These are phyloP conservation scores for Saccharum hybrid DNA, from an alignment of 202 grass and related monocot genomes.

Conservation along the genomic window DNA sequence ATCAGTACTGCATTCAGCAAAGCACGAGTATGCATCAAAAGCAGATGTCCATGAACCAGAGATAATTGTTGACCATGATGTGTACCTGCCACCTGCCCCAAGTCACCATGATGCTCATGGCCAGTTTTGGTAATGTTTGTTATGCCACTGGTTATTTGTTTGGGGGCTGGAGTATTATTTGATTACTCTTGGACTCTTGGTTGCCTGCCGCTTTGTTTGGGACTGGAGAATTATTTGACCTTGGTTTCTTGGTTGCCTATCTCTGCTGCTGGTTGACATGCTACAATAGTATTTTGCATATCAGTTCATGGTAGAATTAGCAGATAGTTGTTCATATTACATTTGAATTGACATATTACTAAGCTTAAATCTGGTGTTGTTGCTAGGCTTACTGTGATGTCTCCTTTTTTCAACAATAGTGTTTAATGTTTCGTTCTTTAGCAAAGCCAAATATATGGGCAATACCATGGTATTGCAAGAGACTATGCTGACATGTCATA, in stretches of 20 bases:
- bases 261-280: background rate
- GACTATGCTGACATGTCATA: background rate
- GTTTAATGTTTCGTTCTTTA: background rate
- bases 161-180: conserved; percentile 29
- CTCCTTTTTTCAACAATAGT: background rate
- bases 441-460: background rate
- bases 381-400: background rate
- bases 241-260: conserved; percentile 14
- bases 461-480: background rate
- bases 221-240: conserved; percentile 27
- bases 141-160: conserved; percentile 15
- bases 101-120: conserved; percentile 69
- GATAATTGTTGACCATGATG: conserved; percentile 70
- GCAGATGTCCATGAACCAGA: conserved; percentile 76
- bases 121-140: conserved; percentile 71
- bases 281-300: background rate
- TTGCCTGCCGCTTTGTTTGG: background rate
- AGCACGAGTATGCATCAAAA: conserved; percentile 85
- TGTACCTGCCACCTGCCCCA: conserved; percentile 80
- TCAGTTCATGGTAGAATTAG: background rate
- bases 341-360: conserved; percentile 11
- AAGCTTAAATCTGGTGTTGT: conserved; percentile 13
- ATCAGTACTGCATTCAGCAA: conserved; percentile 77
- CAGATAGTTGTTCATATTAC: background rate
- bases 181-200: conserved; percentile 3